Percentiles rank a stretch among this genome's conserved stretches.
phyloP scores from a whole-genome alignment of 2,329 filamentous ascomycete genomes.

The Acarospora socialis region DNA sequence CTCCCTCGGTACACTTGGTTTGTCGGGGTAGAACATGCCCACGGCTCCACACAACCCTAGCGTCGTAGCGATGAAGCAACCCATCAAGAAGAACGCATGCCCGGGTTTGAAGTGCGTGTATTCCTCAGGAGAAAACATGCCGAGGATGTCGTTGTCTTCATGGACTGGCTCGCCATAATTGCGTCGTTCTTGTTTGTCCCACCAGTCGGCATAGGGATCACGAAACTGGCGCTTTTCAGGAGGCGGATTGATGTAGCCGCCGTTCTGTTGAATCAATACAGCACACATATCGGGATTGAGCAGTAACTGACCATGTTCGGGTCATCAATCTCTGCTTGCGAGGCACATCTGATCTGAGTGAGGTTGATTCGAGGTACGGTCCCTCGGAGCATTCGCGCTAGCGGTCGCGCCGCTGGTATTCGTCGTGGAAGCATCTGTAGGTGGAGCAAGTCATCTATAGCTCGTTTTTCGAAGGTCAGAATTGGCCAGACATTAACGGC shows the following conservation, averaged over 20 bases:
- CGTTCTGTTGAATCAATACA: conserved; percentile 23
- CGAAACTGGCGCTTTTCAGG: conserved; percentile 76
- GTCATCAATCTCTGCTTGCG: conserved; percentile 13
- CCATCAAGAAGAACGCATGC: conserved; percentile 55
- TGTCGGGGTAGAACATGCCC: conserved; percentile 57
- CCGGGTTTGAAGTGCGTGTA: conserved; percentile 71
- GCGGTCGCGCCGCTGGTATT: conserved; percentile 8
- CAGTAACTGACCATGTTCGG: conserved; percentile 12
- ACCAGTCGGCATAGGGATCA: conserved; percentile 88
- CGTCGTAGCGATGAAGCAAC: conserved; percentile 49
- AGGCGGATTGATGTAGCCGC: conserved; percentile 34
- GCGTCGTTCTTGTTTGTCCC: conserved; percentile 91
- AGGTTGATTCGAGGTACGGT: conserved; percentile 3
- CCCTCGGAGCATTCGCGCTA: conserved; percentile 7
- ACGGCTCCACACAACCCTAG: conserved; percentile 54
- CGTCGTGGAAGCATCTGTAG: conserved; percentile 13
- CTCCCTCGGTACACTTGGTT: conserved; percentile 51
- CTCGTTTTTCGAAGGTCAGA: too few species aligned
- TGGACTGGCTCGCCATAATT: conserved; percentile 96
- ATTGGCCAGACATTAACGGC: too few species aligned
- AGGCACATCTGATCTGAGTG: conserved; percentile 9
- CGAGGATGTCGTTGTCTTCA: conserved; percentile 88
- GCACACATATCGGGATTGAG: background rate
- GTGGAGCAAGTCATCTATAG: too few species aligned
- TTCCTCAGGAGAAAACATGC: conserved; percentile 75